Base-by-base conservation (phyloP, 169 alveolate genomes). In the Cryptosporidium sp. region DNA sequence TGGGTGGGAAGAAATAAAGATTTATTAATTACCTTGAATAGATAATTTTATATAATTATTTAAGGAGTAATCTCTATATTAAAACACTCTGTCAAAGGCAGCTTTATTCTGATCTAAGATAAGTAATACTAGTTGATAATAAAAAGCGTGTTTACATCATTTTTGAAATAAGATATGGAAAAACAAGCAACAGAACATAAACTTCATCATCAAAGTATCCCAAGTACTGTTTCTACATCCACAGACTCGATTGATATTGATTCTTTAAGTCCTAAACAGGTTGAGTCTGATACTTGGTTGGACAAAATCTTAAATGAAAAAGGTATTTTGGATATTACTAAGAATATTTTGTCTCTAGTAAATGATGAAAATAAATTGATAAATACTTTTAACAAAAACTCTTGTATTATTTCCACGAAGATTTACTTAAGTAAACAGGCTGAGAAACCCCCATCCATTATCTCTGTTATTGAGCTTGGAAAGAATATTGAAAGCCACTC, bases 401-500 rank as follows among this genome's bases (percentile, higher is more conserved):
- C 48, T 23, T 61, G 89, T 23, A 80, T 80, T 48, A 12, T 44
- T 23, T 65, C 75, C 44, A 62, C 69, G 1, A 80, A 65, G 23
- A 35, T 62, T 42, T 80, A 80, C 18, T 48, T 80, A 45, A 12
- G 18, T 2, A 80, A 80, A 4, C 45, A 51, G 33, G 51, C 69
- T 14, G 45, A 80, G 10, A 44, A 62, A 16, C 18, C 31, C 6
- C 89, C 89, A 48, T 31, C 23, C 1, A 10, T 80, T 4, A 21
- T 80, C 18, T 10, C 80, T 16, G 35, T 80, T 39, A 14, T 80
- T 3, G 65, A 80, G 1, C 60, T 80, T 53, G 89, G 89, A 1
- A 61, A 51, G 44, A 80, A 80, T 42, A 80, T 80, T 62, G 89
- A 80, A 48, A 80, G 89, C 45, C 75, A 80, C 68, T 80, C 80